phyloP scores from a whole-genome alignment of 768 basidiomycete species.

The Thelephora aurantiotincta region DNA sequence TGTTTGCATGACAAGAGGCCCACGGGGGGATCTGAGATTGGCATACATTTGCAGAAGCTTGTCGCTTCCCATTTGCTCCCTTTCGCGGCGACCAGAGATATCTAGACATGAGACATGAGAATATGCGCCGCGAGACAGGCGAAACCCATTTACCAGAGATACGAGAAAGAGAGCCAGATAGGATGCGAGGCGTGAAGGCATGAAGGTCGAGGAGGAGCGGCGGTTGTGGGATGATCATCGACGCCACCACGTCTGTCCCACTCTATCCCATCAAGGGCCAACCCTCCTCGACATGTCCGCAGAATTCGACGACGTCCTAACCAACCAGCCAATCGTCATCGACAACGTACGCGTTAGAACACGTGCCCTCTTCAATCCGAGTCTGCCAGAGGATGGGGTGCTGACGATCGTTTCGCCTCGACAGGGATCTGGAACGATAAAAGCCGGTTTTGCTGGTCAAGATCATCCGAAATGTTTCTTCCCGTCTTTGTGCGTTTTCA shows the following conservation, averaged over 20 bases:
- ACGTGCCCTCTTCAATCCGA: not conserved
- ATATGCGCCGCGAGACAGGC: not conserved
- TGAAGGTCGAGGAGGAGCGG: conserved; percentile 5
- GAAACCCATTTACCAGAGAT: conserved; percentile 9
- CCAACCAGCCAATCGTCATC: conserved; percentile 97
- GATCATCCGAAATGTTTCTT: conserved; percentile 99
- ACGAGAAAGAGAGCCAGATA: conserved; percentile 7
- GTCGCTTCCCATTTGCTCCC: conserved; percentile 76
- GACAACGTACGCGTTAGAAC: conserved; percentile 64
- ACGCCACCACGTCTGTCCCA: conserved; percentile 5
- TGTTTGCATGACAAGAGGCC: not conserved
- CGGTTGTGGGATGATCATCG: not conserved
- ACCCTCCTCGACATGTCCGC: conserved; percentile 42
- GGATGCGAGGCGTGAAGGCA: conserved; percentile 9
- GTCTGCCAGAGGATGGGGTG: conserved; percentile 1
- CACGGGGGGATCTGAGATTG: conserved; percentile 1
- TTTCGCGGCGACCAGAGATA: conserved; percentile 26
- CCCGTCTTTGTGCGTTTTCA: conserved; percentile 81
- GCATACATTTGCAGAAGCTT: conserved; percentile 78
- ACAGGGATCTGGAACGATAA: conserved; percentile 98
- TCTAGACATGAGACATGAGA: not conserved
- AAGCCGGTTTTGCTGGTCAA: conserved; percentile 97
- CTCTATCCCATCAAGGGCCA: conserved; percentile 4
- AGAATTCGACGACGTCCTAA: conserved; percentile 87
- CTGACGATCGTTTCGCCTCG: conserved; percentile 5